These are phyloP conservation scores for Trichoderma afroharzianum DNA, from an alignment of 2,329 filamentous ascomycete genomes.

Conservation along the genomic window DNA sequence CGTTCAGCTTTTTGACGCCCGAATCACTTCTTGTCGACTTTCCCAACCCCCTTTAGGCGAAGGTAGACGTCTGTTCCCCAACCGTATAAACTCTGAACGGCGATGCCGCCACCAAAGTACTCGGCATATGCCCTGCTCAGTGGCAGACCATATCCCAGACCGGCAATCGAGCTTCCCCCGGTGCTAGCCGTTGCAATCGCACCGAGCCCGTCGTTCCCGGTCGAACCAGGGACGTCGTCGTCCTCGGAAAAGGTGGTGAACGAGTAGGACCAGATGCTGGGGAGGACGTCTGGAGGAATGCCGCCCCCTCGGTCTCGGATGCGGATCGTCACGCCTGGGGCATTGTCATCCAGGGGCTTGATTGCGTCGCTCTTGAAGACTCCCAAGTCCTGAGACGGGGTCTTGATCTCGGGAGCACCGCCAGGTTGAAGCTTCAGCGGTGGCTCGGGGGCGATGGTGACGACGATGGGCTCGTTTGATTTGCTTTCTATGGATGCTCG, in stretches of 20 bases:
- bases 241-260: conserved; percentile 88
- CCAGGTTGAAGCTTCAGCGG: conserved; percentile 31
- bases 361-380: conserved; percentile 47
- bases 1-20: background rate
- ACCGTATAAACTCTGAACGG: conserved; percentile 90
- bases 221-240: conserved; percentile 39
- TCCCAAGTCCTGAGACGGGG: conserved; percentile 37
- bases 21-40: conserved; percentile 36
- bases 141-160: conserved; percentile 87
- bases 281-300: conserved; percentile 77
- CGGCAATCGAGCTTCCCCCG: conserved; percentile 81
- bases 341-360: conserved; percentile 57
- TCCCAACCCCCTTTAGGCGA: conserved; percentile 59
- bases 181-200: conserved; percentile 69
- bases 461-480: conserved; percentile 78
- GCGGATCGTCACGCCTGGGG: conserved; percentile 87
- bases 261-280: conserved; percentile 93
- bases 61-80: conserved; percentile 78
- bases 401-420: conserved; percentile 28
- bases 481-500: conserved; percentile 84
- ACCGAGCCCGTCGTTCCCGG: conserved; percentile 57
- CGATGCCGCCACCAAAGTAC: conserved; percentile 94
- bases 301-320: conserved; percentile 95
- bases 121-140: conserved; percentile 91
- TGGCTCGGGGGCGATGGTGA: conserved; percentile 79